Conservation (phyloP, 179 eudicot genomes). For the Nepenthes alata region DNA sequence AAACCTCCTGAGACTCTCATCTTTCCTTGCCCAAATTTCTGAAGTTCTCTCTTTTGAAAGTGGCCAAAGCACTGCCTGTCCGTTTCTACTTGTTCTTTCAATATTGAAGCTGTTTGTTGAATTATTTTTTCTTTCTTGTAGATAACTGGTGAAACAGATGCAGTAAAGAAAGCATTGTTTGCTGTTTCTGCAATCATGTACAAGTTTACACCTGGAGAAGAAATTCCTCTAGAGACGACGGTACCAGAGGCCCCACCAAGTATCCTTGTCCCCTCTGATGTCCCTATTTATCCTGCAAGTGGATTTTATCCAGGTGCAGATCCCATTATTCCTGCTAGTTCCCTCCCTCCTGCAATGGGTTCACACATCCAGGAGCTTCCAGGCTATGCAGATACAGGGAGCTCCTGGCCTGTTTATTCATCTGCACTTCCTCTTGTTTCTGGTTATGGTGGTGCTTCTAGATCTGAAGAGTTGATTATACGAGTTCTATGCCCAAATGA, state of each 20-base stretch:
- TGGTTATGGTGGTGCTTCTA: constrained; percentile 45
- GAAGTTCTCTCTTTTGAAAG: no score
- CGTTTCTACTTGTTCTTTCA: no score
- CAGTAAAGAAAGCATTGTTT: constrained; percentile 70
- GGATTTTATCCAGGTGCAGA: constrained; percentile 63
- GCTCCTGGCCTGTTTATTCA: constrained; percentile 61
- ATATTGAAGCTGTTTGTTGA: background rate
- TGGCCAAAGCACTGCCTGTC: no score
- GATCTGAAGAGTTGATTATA: constrained; percentile 63
- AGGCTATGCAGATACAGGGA: constrained; percentile 50
- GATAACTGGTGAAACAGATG: constrained; percentile 82
- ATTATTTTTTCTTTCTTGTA: constrained; percentile 7
- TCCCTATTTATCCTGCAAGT: constrained; percentile 54
- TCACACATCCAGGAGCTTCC: constrained; percentile 44
- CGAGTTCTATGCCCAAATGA: constrained; percentile 67
- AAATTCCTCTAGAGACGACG: constrained; percentile 56
- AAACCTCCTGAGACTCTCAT: no score
- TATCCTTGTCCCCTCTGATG: constrained; percentile 81
- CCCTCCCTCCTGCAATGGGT: constrained; percentile 45
- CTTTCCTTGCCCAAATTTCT: no score
- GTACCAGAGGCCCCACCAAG: constrained; percentile 67
- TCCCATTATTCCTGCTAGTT: constrained; percentile 40
- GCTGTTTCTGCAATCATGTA: constrained; percentile 90
- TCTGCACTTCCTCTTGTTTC: constrained; percentile 54
- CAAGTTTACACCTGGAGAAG: constrained; percentile 81